A percentile compares a stretch with the other conserved stretches of the same genome.
Conservation (phyloP, 2,329 filamentous ascomycete genomes). For the Ustulina deusta region DNA sequence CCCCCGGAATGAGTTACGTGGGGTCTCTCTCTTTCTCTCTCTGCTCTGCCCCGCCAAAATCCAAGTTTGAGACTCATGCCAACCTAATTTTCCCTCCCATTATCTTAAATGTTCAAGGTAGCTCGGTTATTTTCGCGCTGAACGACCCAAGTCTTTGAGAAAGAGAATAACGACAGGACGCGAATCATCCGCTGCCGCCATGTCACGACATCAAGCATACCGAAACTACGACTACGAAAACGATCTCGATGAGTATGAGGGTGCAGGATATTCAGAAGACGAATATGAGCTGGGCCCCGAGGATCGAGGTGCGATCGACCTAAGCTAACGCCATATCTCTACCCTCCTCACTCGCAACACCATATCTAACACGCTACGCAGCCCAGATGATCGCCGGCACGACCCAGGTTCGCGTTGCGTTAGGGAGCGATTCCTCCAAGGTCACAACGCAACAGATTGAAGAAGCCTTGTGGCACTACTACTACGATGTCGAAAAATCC, state of each 20-base stretch:
- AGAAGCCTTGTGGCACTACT: slow-evolving; percentile 95
- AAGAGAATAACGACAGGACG: neutral
- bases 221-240: slow-evolving; percentile 64
- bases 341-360: slow-evolving; percentile 3
- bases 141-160: neutral
- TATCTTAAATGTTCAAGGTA: neutral
- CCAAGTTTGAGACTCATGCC: neutral
- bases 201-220: slow-evolving; percentile 62
- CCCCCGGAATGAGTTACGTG: no score
- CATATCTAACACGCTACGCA: slow-evolving; percentile 35
- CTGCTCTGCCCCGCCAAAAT: neutral
- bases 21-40: neutral
- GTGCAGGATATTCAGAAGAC: slow-evolving; percentile 55
- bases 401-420: slow-evolving; percentile 71
- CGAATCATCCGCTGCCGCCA: slow-evolving; percentile 41
- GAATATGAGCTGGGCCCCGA: slow-evolving; percentile 58
- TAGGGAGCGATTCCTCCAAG: slow-evolving; percentile 71
- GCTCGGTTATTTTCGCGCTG: no score
- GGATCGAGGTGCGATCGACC: slow-evolving; percentile 46
- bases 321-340: neutral
- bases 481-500: slow-evolving; percentile 89
- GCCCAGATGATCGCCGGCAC: slow-evolving; percentile 72
- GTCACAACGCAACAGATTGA: slow-evolving; percentile 77
- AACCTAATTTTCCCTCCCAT: neutral
- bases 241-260: slow-evolving; percentile 65